Base-by-base conservation (phyloP, 2,329 filamentous ascomycete genomes). In the Lachnellula willkommii region DNA sequence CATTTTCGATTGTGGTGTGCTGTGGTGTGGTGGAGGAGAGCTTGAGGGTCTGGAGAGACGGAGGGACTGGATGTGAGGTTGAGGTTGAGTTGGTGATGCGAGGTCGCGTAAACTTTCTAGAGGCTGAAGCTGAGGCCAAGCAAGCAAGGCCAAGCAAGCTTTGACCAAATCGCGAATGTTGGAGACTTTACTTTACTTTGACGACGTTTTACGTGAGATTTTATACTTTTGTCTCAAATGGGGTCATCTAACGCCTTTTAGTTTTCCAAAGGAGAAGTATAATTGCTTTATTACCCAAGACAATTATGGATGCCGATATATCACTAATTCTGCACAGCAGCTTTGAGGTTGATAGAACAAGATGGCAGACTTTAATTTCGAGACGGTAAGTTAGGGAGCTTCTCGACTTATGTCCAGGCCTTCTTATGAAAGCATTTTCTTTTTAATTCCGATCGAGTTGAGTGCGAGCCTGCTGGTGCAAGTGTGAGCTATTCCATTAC, bases 11-110 rank as follows among this genome's bases (percentile, higher is more conserved):
- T 36, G 20, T 20, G 20, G 20, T 20, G 20, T 20, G 20, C 20
- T 26, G 50, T 52, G 37, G 35, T 55, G 45, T 58, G 36, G 46
- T 47, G 39, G 32, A 35, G 50, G 28, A 45, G 50, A 15, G 40
- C 22, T 35, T 39, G 22, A 17, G 50, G 40, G 47, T 17, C 5
- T 15, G 12, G 14, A 6, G 37, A 17, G n/a, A 15, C n/a, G 4
- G 37, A 40, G 14, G 9, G 14, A 3, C 14, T 8, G 9, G 37
- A 40, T 32, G 28, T 32, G 28, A 22, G 9, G 49, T 22, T 22
- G 6, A 20, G 20, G 49, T 40, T 15, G 15, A 40, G 28, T 8
- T 52, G 43, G 52, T 49, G 24, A 35, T 32, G 52, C 28, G 28
- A 20, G 50, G 46, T 15, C 37, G 47, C 40, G 54, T 32, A 32